Base-by-base conservation (phyloP, 2,329 filamentous ascomycete genomes). In the Ophiocordyceps robertsii region DNA sequence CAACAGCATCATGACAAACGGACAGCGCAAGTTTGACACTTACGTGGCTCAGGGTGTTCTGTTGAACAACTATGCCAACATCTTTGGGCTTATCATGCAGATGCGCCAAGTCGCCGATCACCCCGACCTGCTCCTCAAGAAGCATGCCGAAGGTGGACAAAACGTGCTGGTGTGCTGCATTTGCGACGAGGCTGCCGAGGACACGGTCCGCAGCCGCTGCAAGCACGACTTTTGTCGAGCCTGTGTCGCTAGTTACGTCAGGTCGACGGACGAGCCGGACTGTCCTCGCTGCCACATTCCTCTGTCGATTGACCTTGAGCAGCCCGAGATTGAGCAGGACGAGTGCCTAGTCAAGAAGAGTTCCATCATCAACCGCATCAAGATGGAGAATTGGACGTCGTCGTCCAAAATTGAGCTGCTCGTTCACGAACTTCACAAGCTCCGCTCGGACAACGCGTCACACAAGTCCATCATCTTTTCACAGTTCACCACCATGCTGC, bases 31-130 rank as follows among this genome's bases (percentile, higher is more conserved):
- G 53, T 98, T 96, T 51, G 86, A 96, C 56, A 96, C 89, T 0
- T 98, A 96, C 51, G 92, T 96, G 32, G 83, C 87, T 16, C 85
- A 88, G 49, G 89, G 88, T 66, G 90, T 96, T 17, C 78, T 98
- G 62, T 74, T 98, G 47, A 88, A 96, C 69, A 95, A 95, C 58
- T 96, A 96, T 53, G 92, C 92, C 66, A 98, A 98, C 60, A 96
- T 98, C 50, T 98, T 98, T 55, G 90, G 89, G 56, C 73, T 98
- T 43, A 95, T 98, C 56, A 96, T 96, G 87, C 89, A 95, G 62
- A 96, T 98, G 90, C 83, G 92, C 43, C 92, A 98, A 65, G 86
- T 95, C 24, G 88, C 92, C 8, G 92, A 98, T 51, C 92, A 98
- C 57, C 92, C 92, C 0, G 92, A 98, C 63, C 65, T 98, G 31